Evolutionary conservation across 306 rosid genomes (phyloP).

Genomic region (Canavalia gladiata): DNA sequence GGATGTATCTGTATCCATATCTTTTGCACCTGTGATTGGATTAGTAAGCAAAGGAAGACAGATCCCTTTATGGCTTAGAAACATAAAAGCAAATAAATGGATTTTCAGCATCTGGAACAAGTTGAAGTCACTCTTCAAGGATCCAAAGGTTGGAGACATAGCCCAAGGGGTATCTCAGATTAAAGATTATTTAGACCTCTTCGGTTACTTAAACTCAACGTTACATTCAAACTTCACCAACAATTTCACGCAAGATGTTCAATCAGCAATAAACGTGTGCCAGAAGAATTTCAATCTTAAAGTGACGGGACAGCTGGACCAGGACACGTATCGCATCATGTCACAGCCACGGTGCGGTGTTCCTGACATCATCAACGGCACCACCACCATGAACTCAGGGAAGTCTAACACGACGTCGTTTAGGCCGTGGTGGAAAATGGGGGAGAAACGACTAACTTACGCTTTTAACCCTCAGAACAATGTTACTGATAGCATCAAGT

Average conservation of each 20-base stretch:
- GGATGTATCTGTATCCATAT: conserved; percentile 1
- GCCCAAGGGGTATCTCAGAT: background rate
- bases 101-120: conserved; percentile 19
- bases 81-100: background rate
- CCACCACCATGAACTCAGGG: background rate
- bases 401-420: background rate
- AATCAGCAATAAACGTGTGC: background rate
- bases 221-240: background rate
- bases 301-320: background rate
- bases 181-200: background rate
- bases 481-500: background rate
- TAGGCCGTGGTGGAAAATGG: conserved; percentile 26
- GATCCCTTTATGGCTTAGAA: background rate
- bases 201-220: conserved; percentile 6
- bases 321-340: background rate
- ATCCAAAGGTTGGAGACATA: background rate
- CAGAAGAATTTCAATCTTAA: conserved; percentile 21
- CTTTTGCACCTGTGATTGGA: background rate
- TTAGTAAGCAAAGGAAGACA: background rate
- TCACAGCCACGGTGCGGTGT: conserved; percentile 28
- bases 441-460: background rate
- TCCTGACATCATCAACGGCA: conserved; percentile 29
- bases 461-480: background rate
- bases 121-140: conserved; percentile 2
- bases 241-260: background rate